Percentiles rank a stretch among this genome's conserved stretches.
These are phyloP conservation scores for Paramecium bursaria DNA, from an alignment of 73 alveolate species.

Conservation along the genomic window DNA sequence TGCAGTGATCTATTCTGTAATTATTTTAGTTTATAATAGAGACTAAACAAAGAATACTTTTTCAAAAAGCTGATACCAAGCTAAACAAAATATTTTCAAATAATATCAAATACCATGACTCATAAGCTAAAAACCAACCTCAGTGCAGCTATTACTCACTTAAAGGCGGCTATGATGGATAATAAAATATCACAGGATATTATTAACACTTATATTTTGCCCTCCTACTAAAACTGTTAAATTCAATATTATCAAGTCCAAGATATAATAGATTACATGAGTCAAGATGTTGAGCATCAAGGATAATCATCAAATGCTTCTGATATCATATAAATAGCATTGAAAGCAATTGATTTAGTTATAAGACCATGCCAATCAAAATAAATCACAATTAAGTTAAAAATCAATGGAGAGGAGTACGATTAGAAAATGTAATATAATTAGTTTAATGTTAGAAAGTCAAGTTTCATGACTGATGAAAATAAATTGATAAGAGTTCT, in stretches of 20 bases:
- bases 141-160: background rate
- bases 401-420: background rate
- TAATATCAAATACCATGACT: no score
- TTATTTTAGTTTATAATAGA: no score
- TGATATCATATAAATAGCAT: background rate
- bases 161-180: background rate
- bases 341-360: background rate
- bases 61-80: no score
- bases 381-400: background rate
- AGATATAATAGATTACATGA: conserved; percentile 43
- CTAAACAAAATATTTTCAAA: no score
- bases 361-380: background rate
- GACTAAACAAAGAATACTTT: no score
- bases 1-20: no score
- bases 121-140: conserved; percentile 50
- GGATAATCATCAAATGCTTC: background rate
- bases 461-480: background rate
- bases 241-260: background rate
- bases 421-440: background rate
- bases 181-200: background rate
- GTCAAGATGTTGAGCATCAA: background rate
- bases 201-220: background rate
- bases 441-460: background rate
- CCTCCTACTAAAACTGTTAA: conserved; percentile 18
- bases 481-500: conserved; percentile 9